phyloP scores from a whole-genome alignment of 2,329 filamentous ascomycete genomes.

The Sporothrix globosa region DNA sequence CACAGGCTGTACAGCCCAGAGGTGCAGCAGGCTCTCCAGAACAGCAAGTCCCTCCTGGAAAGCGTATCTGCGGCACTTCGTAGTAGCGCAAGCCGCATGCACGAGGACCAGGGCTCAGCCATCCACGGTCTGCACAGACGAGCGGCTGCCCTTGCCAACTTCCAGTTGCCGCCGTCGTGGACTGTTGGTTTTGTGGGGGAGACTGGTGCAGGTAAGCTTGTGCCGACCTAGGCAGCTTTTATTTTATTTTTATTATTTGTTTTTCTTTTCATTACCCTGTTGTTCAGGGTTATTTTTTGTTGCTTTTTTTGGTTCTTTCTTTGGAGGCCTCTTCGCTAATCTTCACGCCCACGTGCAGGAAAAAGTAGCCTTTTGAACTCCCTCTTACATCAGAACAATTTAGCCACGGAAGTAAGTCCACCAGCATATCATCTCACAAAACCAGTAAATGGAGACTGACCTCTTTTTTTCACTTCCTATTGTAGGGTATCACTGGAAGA shows the following conservation, averaged over 20 bases:
- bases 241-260: neutral
- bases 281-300: constrained; percentile 3
- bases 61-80: constrained; percentile 5
- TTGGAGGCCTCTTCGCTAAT: neutral
- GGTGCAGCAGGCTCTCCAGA: neutral
- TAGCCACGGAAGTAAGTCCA: constrained; percentile 10
- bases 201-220: neutral
- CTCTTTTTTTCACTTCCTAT: neutral
- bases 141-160: constrained; percentile 2
- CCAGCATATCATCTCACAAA: neutral
- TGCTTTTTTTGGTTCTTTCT: neutral
- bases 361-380: constrained; percentile 15
- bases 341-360: neutral
- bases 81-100: constrained; percentile 1
- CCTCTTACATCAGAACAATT: constrained; percentile 5
- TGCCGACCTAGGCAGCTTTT: neutral
- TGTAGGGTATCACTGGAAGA: neutral
- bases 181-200: constrained; percentile 9
- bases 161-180: constrained; percentile 15
- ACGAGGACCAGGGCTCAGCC: constrained; percentile 5
- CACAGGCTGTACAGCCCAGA: neutral
- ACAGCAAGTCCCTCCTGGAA: constrained; percentile 2
- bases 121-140: constrained; percentile 9
- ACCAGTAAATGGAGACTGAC: neutral
- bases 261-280: neutral